Conservation (phyloP, 176 grass and related monocot genomes). For the Eragrostis nindensis region DNA sequence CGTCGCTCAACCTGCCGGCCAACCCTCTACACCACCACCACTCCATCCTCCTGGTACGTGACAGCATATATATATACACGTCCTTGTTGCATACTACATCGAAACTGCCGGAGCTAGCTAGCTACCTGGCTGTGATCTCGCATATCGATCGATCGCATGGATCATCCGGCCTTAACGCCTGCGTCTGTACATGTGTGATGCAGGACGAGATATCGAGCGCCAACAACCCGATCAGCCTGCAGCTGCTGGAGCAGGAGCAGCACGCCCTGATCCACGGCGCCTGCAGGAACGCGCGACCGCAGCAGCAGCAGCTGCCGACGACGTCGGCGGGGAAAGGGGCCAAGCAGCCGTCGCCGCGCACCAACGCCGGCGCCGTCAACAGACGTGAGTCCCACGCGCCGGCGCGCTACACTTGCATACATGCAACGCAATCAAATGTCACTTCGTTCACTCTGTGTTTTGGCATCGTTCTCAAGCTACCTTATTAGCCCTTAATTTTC, state of each 20-base stretch:
- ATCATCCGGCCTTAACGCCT: not conserved
- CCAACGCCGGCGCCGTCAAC: slow-evolving; percentile 59
- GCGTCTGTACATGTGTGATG: not conserved
- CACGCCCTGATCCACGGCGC: slow-evolving; percentile 49
- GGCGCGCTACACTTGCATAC: too few species aligned
- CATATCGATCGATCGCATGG: slow-evolving; percentile 1
- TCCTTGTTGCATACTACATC: slow-evolving; percentile 13
- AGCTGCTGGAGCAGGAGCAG: slow-evolving; percentile 77
- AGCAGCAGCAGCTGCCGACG: not conserved
- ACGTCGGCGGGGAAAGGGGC: slow-evolving; percentile 50
- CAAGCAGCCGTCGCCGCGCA: slow-evolving; percentile 64
- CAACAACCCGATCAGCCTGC: slow-evolving; percentile 54
- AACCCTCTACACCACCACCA: slow-evolving; percentile 55
- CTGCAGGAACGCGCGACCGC: slow-evolving; percentile 35
- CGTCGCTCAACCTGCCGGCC: slow-evolving; percentile 46
- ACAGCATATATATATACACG: not conserved
- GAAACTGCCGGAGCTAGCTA: not conserved
- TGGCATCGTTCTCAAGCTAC: slow-evolving; percentile 4
- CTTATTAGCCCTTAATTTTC: slow-evolving; percentile 23
- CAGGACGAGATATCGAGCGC: slow-evolving; percentile 80
- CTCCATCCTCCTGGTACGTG: slow-evolving; percentile 66
- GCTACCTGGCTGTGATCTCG: not conserved
- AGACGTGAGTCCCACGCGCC: slow-evolving; percentile 97
- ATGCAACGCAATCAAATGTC: slow-evolving; percentile 13
- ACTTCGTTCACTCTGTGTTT: not conserved